Evolutionary conservation across 345 rosid genomes (phyloP).

Genomic region (Salix purpurea): DNA sequence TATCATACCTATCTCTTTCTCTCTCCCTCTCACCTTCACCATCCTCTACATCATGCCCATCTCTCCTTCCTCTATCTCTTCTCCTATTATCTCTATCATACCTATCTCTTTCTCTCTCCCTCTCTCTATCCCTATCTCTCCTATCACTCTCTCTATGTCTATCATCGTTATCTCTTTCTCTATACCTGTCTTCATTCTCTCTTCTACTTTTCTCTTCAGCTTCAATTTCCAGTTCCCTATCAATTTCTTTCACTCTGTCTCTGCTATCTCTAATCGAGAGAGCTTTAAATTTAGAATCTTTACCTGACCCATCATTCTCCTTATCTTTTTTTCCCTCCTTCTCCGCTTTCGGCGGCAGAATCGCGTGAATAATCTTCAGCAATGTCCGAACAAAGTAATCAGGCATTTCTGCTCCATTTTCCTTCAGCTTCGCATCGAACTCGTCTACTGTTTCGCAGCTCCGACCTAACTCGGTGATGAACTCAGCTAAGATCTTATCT

Average conservation of each 20-base stretch:
- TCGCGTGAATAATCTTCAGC: constrained; percentile 72
- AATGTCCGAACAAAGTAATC: constrained; percentile 84
- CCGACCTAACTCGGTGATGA: constrained; percentile 65
- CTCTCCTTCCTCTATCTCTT: not conserved
- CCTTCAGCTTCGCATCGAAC: constrained; percentile 65
- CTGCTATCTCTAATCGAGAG: not conserved
- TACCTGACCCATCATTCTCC: constrained; percentile 23
- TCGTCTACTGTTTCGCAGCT: constrained; percentile 58
- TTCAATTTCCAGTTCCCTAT: constrained; percentile 8
- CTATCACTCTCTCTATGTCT: constrained; percentile 21
- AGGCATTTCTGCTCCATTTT: constrained; percentile 77
- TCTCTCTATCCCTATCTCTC: constrained; percentile 23
- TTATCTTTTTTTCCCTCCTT: constrained; percentile 28
- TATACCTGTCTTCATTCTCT: constrained; percentile 15
- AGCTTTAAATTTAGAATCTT: constrained; percentile 41
- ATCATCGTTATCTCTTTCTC: constrained; percentile 32
- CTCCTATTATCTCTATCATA: constrained; percentile 3
- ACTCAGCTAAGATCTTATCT: constrained; percentile 75
- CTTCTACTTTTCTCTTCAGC: constrained; percentile 1
- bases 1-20: constrained; percentile 3
- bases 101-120: constrained; percentile 17
- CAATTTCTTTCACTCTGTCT: constrained; percentile 8
- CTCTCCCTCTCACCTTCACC: constrained; percentile 15
- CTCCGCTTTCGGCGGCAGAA: constrained; percentile 56
- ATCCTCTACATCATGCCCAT: too few species aligned